Evolutionary conservation across 805 yeast genomes (phyloP), one percentile per base, ranked within the genome.

Genomic region (Schwanniomyces sp.): DNA sequence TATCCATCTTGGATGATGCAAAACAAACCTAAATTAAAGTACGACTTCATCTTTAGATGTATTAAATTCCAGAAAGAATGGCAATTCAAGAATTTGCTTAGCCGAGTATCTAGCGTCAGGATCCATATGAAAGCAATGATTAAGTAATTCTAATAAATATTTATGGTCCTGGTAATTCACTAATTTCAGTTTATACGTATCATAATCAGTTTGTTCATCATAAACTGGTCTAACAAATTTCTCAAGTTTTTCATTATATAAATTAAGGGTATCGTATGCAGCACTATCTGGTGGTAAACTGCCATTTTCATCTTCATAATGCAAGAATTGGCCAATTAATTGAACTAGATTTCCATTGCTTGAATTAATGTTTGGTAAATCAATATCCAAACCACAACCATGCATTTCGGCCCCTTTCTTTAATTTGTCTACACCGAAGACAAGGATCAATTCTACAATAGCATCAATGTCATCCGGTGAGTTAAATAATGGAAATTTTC

Each of bases 391-490:
- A 0, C 91, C 94, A 45, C 91, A 76, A 0, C 98, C 98, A 70
- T 94, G 99, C 34, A 89, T 64, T 48, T 80, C 79, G 5, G 97
- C 96, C 57, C 91, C 84, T 52, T 82, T 80, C 52, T 82, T 81
- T 80, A 94, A 76, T 53, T 80, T 81, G 9, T 78, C 80, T 42
- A 79, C 64, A 2, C 99, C 99, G 68, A 88, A 91, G 2, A 94
- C 75, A 2, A 85, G 72, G 0, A 96, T 83, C 30, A 92, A 72
- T 63, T 94, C 99, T 29, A 91, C 78, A 43, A 92, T 64, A 0
- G 98, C 96, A 58, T 94, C 98, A 2, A 84, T 82, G 62, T 94
- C 99, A 66, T 92, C 98, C 5, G 88, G 84, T 2, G 97, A 91
- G 61, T 90, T 90, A 72, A 94, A 94, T 59, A 94, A 86, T 5